A percentile compares a stretch with the other conserved stretches of the same genome.
These are phyloP conservation scores for Cyclocybe cylindracea DNA, from an alignment of 768 basidiomycete species.

Conservation along the genomic window DNA sequence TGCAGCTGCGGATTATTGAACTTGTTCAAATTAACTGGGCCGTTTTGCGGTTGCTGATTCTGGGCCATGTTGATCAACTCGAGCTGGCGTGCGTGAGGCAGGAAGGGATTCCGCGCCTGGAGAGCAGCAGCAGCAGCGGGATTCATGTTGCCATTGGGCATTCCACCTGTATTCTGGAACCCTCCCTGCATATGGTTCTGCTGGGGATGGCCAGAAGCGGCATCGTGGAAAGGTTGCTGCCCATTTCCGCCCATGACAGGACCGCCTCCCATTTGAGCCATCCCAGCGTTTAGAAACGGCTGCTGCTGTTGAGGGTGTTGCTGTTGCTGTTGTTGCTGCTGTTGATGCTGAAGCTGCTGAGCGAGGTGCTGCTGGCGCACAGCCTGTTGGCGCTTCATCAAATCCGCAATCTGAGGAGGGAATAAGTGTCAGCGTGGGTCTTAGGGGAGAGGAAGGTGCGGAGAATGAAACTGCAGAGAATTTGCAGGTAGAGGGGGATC, in stretches of 20 bases:
- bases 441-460: background rate
- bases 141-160: constrained; percentile 16
- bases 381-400: constrained; percentile 25
- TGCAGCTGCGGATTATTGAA: constrained; percentile 33
- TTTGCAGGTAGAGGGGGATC: constrained; percentile 7
- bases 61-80: constrained; percentile 48
- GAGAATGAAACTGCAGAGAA: constrained; percentile 8
- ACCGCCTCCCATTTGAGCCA: constrained; percentile 39
- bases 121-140: constrained; percentile 14
- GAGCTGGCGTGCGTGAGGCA: constrained; percentile 35
- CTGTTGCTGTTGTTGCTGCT: constrained; percentile 40
- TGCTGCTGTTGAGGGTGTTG: constrained; percentile 44
- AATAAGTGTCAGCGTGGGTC: constrained; percentile 4
- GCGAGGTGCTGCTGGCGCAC: constrained; percentile 27
- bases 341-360: constrained; percentile 21
- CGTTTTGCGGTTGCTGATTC: constrained; percentile 47
- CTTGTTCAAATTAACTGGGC: constrained; percentile 34
- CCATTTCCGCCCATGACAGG: constrained; percentile 21
- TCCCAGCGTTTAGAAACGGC: constrained; percentile 38
- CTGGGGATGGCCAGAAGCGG: constrained; percentile 16
- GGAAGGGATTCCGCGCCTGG: constrained; percentile 28
- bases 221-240: constrained; percentile 26
- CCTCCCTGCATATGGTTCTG: constrained; percentile 15
- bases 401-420: constrained; percentile 24
- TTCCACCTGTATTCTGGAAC: constrained; percentile 22